Percentiles rank a stretch among this genome's conserved stretches.
Evolutionary conservation across 768 basidiomycete species (phyloP).

Genomic region (Mycena epipterygia): DNA sequence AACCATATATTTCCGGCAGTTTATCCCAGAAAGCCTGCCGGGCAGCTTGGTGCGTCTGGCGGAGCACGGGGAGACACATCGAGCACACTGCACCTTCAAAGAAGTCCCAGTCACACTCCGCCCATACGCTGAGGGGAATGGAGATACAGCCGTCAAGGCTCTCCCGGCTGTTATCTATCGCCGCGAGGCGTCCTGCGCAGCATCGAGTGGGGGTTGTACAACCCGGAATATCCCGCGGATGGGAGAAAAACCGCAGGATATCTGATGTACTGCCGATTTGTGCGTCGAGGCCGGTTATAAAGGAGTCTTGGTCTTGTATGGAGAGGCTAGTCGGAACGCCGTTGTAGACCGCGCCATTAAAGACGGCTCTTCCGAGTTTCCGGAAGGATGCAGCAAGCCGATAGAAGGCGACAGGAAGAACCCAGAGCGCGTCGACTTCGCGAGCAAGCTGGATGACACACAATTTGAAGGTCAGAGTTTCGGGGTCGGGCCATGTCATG

Average conservation of each 20-base stretch:
- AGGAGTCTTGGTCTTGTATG: neutral
- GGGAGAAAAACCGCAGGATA: neutral
- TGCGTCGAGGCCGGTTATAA: neutral
- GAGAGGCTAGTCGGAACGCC: neutral
- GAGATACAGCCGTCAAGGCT: neutral
- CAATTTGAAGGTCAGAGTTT: neutral
- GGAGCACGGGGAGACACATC: neutral
- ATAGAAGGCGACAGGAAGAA: constrained; percentile 12
- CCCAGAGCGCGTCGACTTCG: constrained; percentile 21
- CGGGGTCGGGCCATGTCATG: neutral
- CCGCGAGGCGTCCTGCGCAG: neutral
- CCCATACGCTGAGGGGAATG: neutral
- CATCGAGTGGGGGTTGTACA: neutral
- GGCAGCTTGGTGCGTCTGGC: neutral
- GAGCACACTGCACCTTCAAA: neutral
- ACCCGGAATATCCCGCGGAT: neutral
- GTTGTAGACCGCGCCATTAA: neutral
- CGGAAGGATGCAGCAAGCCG: neutral
- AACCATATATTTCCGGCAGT: neutral
- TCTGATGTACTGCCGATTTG: neutral
- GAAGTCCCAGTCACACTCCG: neutral
- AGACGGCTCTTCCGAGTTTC: neutral
- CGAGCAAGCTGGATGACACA: neutral
- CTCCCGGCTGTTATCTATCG: neutral
- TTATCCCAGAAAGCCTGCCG: constrained; percentile 6